Evolutionary conservation across 208 protist genomes (phyloP), one percentile per base, ranked within the genome.

Genomic region (Histomonas meleagridis): DNA sequence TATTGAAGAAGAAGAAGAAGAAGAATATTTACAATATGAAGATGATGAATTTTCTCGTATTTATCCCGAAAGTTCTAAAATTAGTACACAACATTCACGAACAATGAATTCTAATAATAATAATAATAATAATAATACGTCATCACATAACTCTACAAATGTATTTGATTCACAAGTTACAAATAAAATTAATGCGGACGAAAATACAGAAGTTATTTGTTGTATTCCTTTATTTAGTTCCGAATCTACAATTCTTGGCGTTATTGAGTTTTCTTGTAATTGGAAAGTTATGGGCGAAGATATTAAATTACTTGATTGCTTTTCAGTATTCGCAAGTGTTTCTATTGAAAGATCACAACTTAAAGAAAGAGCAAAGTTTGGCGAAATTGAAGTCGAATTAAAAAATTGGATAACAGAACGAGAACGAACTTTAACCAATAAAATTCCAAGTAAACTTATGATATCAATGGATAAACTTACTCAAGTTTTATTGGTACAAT

Each of bases 241-340:
- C 18, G 76, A 86, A 40, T 43, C 76, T 18, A 46, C 76, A 86
- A 55, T 48, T 51, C 26, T 86, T 1, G 76, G 76, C 38, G 76
- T 86, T 4, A 86, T 86, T 5, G 76, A 86, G 28, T n/a, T 86
- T 18, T 28, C 7, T 5, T 86, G 76, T n/a, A 86, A 86, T 28
- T 86, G 76, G 76, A 86, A 86, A 46, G 46, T 86, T 86, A 32
- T 86, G 16, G 32, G 40, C 16, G 76, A 86, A 86, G 76, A 86
- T 55, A 46, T 86, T n/a, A 86, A 86, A 28, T 28, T 86, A 18
- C 46, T 86, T 35, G 76, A 86, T 1, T 86, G 76, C 26, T 86
- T 86, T n/a, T 86, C 76, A 38, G 76, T 86, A 55, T 86, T 86
- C 18, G 76, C 76, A 18, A 32, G 46, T 38, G 76, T 86, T 86